phyloP scores from a whole-genome alignment of 768 basidiomycete species.

The Dioszegia hungarica region DNA sequence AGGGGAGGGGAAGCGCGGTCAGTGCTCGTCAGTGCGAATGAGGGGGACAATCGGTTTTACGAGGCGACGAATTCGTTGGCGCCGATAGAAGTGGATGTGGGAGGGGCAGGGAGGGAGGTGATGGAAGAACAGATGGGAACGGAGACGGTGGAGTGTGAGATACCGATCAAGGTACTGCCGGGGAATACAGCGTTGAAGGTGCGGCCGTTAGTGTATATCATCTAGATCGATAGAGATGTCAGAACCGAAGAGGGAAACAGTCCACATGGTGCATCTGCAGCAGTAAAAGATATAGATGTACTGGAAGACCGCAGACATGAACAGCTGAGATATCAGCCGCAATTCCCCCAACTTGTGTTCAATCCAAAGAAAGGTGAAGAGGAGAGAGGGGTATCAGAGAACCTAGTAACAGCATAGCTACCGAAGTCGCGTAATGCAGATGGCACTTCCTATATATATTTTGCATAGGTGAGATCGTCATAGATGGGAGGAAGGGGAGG shows the following conservation, averaged over 20 bases:
- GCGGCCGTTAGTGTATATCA: conserved; percentile 13
- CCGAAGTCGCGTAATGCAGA: conserved; percentile 18
- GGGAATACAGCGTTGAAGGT: conserved; percentile 73
- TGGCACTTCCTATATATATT: conserved; percentile 34
- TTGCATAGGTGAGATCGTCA: conserved; percentile 29
- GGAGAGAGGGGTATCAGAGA: conserved; percentile 21
- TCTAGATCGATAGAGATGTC: conserved; percentile 1
- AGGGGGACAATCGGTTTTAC: conserved; percentile 57
- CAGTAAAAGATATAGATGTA: too few relatives aligned
- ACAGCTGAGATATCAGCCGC: too few relatives aligned
- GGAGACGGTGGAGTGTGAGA: conserved; percentile 91
- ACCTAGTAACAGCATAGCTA: conserved; percentile 32
- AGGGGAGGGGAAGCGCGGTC: too few relatives aligned
- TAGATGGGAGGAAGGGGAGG: conserved; percentile 2
- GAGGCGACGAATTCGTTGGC: conserved; percentile 52
- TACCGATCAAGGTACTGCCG: conserved; percentile 81
- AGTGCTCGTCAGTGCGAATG: conserved; percentile 19
- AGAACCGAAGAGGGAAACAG: neutral
- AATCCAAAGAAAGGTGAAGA: too few relatives aligned
- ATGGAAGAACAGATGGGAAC: conserved; percentile 58
- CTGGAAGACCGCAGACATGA: too few relatives aligned
- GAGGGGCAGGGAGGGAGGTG: neutral
- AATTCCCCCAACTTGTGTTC: too few relatives aligned
- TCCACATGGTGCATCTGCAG: too few relatives aligned
- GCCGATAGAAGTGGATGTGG: conserved; percentile 1